These are phyloP conservation scores for Saturnispora halmiae DNA, from an alignment of 805 yeast genomes.

Conservation along the genomic window DNA sequence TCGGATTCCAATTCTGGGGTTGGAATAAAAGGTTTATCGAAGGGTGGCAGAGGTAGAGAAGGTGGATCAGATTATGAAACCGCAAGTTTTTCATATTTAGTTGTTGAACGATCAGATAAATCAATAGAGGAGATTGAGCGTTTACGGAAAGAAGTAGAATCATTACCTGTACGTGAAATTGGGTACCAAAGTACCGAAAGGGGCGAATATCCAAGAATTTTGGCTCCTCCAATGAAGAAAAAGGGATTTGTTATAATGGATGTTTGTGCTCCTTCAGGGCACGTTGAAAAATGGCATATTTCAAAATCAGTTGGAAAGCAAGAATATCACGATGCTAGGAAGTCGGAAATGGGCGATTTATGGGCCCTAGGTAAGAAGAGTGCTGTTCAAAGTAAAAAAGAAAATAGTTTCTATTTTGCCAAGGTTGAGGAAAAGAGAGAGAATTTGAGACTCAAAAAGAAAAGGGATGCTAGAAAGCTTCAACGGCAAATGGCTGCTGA, in stretches of 20 bases:
- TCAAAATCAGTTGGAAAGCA: slow-evolving; percentile 69
- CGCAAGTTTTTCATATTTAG: slow-evolving; percentile 66
- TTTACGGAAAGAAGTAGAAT: slow-evolving; percentile 15
- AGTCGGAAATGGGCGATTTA: slow-evolving; percentile 72
- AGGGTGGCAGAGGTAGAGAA: slow-evolving; percentile 72
- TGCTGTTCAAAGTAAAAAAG: slow-evolving; percentile 30
- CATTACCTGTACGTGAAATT: slow-evolving; percentile 15
- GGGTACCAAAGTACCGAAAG: slow-evolving; percentile 24
- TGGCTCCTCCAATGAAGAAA: slow-evolving; percentile 62
- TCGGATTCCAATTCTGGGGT: slow-evolving; percentile 43
- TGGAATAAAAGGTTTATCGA: slow-evolving; percentile 39
- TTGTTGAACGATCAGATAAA: slow-evolving; percentile 49
- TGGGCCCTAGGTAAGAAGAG: slow-evolving; percentile 73
- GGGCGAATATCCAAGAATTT: slow-evolving; percentile 61
- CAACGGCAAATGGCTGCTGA: slow-evolving; percentile 21
- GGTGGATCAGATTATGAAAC: slow-evolving; percentile 61
- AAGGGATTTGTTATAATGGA: slow-evolving; percentile 77
- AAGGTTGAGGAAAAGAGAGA: slow-evolving; percentile 31
- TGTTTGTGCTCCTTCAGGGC: slow-evolving; percentile 72
- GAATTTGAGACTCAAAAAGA: slow-evolving; percentile 20
- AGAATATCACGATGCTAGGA: slow-evolving; percentile 83
- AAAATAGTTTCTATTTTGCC: slow-evolving; percentile 24
- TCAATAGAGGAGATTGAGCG: slow-evolving; percentile 23
- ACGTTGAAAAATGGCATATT: slow-evolving; percentile 78
- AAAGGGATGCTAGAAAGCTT: slow-evolving; percentile 19